Base-by-base conservation (phyloP, 1,284 basidiomycete genomes). In the Agroathelia rolfsii region DNA sequence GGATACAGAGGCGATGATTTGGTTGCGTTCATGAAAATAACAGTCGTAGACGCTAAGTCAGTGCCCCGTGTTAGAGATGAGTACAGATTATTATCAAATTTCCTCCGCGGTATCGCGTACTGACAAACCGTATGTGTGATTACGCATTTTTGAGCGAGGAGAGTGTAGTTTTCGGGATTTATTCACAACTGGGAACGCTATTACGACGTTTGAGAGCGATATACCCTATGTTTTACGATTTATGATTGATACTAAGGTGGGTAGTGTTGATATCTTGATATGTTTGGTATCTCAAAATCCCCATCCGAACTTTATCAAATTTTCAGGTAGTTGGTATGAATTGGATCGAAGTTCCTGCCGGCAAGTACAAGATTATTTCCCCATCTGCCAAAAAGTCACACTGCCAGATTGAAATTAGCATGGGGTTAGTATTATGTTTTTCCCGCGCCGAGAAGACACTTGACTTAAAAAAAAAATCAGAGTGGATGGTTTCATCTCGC, bases 191-290 rank as follows among this genome's bases (percentile, higher is more conserved):
- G 59, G 58, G 3, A 72, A 69, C 23, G 44, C 50, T 13, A 57
- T 64, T 13, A 47, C 76, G 26, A 95, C 92, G 0, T 96, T 71
- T 44, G 92, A 96, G 55, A 94, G 89, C 50, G 95, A 96, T 50
- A 84, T 96, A 35, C 73, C 74, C 0, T 96, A 87, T 48, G 77
- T 72, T 2, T 60, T 96, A 28, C 76, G 93, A 3, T 96, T 95
- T 55, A 96, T 96, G 92, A 90, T 96, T 41, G 93, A 96, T 49
- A 84, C 86, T 3, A 80, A 88, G 65, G 89, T 87, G 22, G 3
- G 44, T 44, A 14, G 35, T 19, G 13, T 30, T 17, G 6, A 21
- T 25, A n/a, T 24, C 9, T 24, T 24, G 9, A n/a, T 24, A 24
- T n/a, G n/a, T n/a, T n/a, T n/a, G n/a, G n/a, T n/a, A n/a, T n/a